These are phyloP conservation scores for Pleurotus sapidus DNA, from an alignment of 768 basidiomycete species.

Conservation along the genomic window DNA sequence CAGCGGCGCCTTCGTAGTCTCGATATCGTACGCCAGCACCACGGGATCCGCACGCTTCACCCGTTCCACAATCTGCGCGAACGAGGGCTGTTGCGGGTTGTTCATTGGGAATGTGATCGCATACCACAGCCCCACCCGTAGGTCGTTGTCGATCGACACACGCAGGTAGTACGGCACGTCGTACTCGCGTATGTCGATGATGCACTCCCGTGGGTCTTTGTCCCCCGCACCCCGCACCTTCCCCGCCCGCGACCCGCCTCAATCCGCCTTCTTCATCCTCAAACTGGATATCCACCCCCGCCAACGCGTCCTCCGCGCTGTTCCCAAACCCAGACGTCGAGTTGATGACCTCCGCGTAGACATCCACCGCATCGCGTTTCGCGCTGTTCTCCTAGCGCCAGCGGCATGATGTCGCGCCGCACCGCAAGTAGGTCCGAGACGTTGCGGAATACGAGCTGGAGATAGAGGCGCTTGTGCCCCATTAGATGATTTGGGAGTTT, in stretches of 20 bases:
- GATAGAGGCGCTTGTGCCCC: constrained; percentile 87
- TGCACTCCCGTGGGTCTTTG: constrained; percentile 84
- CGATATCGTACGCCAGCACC: constrained; percentile 99
- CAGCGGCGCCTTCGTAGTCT: constrained; percentile 98
- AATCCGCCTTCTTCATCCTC: constrained; percentile 49
- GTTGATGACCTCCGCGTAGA: constrained; percentile 94
- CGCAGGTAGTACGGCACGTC: constrained; percentile 98
- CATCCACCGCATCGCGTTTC: constrained; percentile 93
- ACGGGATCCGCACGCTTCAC: constrained; percentile 99
- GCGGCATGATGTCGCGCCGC: constrained; percentile 83
- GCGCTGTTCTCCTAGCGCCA: constrained; percentile 88
- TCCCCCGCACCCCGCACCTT: constrained; percentile 36
- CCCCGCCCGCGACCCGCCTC: constrained; percentile 12
- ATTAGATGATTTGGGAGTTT: constrained; percentile 95
- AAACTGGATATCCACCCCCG: constrained; percentile 64
- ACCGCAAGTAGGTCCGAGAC: constrained; percentile 89
- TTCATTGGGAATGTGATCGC: constrained; percentile 61
- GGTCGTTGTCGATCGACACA: constrained; percentile 98
- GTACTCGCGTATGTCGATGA: constrained; percentile 93
- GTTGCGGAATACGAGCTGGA: constrained; percentile 89
- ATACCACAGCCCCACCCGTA: constrained; percentile 99
- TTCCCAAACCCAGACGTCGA: constrained; percentile 51
- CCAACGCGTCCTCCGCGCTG: constrained; percentile 13
- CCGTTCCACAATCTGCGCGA: constrained; percentile 71
- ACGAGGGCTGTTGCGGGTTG: constrained; percentile 71